Evolutionary conservation across 768 basidiomycete genomes (phyloP), one percentile per base, ranked within the genome.

Genomic region (Cystobasidiopsis lactophilus): DNA sequence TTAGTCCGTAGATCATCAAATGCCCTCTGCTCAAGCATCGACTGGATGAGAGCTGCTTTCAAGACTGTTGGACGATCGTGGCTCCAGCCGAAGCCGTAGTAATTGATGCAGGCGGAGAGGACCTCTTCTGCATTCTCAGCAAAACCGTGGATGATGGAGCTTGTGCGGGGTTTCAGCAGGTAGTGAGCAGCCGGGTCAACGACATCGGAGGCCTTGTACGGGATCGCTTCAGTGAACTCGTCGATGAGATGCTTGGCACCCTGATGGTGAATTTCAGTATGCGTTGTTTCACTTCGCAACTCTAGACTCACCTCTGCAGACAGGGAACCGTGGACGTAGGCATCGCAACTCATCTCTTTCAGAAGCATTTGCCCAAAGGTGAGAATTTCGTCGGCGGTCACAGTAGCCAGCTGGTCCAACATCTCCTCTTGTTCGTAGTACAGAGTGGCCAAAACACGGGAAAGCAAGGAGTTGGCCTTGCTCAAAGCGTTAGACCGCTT

Each of bases 1-100:
- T 84, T 78, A 2, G 88, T 93, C 26, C 91, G 78, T 31, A 98
- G 74, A 21, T 78, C 70, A 63, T 89, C 78, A 67, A 96, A 98
- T 7, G 80, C 75, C 1, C 88, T 89, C 60, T 98, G 89, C n/a
- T 74, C 71, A 30, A 89, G 71, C 52, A 96, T 81, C 59, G 86
- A 83, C 0, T 73, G 73, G 21, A 95, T 75, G 14, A 98, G 72
- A 1, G 76, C 69, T 19, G 79, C 72, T 1, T 72, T 71, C 26
- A 82, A 77, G 4, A 13, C 14, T 13, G 29, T 18, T 10, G 11
- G 14, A 4, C 45, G 14, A 29, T 47, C 45, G 14, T 47, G 23
- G 45, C 21, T 4, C 9, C n/a, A 27, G 7, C 45, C 45, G 26
- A 47, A 13, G 45, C 30, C 16, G 14, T 21, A 47, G 4, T 9